Base-by-base conservation (phyloP, 2,329 filamentous ascomycete genomes). In the Calonectria pteridis region DNA sequence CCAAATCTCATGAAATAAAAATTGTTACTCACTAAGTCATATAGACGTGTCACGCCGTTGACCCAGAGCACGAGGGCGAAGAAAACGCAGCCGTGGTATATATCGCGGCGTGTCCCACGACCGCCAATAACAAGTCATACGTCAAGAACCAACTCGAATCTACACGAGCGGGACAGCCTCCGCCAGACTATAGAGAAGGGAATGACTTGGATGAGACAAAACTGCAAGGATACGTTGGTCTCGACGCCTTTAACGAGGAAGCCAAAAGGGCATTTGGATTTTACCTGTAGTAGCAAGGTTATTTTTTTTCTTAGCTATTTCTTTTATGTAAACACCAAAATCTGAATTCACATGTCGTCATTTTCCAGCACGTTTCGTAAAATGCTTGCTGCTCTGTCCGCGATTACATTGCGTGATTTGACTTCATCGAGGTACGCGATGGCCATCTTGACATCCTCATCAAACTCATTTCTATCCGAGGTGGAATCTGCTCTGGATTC, bases 11-110 rank as follows among this genome's bases (percentile, higher is more conserved):
- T n/a, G n/a, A n/a, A n/a, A n/a, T n/a, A n/a, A n/a, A n/a, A n/a
- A n/a, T n/a, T n/a, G 33, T 40, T 35, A 28, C 31, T 59, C 5
- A 51, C 11, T 7, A 6, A 11, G 1, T 28, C 23, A 11, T 6
- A 31, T 40, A 83, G 82, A 78, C 84, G 46, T 83, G 82, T 43
- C 84, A 86, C 69, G 84, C 84, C 1, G 84, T 86, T n/a, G 84
- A 86, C 62, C 80, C 82, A 1, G 83, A 85, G 67, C 83, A 86
- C 66, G 71, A 77, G 1, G 84, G 84, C 7, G 73, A 77, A 9
- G 69, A 80, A 23, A 82, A 84, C 51, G 80, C 84, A 4, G 81
- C 77, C 26, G 84, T 85, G 0, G 81, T 79, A 0, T 85, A 84
- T 71, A 82, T 86, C 31, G 81, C 84, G 2, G 82, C 84, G 2